Conservation (phyloP, 179 eudicot genomes). For the Corrigiola litoralis region DNA sequence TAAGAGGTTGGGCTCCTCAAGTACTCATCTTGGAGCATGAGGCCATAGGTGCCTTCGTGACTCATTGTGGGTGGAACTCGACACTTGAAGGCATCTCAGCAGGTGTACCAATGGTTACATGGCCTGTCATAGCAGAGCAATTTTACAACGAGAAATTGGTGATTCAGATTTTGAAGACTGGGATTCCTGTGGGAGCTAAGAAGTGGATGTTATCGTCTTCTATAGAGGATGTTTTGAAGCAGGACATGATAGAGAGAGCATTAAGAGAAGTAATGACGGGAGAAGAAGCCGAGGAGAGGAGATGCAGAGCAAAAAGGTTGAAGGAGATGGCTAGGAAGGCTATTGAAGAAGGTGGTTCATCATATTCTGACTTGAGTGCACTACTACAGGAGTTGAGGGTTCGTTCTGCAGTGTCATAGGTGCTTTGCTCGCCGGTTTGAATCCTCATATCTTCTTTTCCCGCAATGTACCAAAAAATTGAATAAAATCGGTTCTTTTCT, state of each 20-base stretch:
- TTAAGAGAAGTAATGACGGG: slow-evolving; percentile 6
- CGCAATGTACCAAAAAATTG: too few species aligned
- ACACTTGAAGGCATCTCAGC: slow-evolving; percentile 6
- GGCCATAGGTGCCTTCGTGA: slow-evolving; percentile 14
- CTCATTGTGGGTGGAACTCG: slow-evolving; percentile 26
- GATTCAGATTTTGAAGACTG: background rate
- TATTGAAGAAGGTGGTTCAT: slow-evolving; percentile 9
- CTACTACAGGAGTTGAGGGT: too few species aligned
- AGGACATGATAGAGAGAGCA: background rate
- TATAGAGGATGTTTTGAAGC: background rate
- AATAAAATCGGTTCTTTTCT: too few species aligned
- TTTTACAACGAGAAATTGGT: slow-evolving; percentile 15
- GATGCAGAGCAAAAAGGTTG: background rate
- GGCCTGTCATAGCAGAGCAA: slow-evolving; percentile 17
- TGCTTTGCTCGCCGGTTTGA: too few species aligned
- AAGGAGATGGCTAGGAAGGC: slow-evolving; percentile 5
- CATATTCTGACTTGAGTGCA: background rate
- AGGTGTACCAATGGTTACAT: slow-evolving; percentile 20
- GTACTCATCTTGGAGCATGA: slow-evolving; percentile 14
- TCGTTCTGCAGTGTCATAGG: too few species aligned
- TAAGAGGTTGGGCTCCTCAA: slow-evolving; percentile 22
- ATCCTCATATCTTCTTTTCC: too few species aligned
- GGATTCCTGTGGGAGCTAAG: slow-evolving; percentile 7
- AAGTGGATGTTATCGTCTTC: slow-evolving; percentile 1
- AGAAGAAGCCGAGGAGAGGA: slow-evolving; percentile 10